Percentiles rank a stretch among this genome's conserved stretches.
Conservation (phyloP, 805 yeast species). For the Deakozyma indianensis region DNA sequence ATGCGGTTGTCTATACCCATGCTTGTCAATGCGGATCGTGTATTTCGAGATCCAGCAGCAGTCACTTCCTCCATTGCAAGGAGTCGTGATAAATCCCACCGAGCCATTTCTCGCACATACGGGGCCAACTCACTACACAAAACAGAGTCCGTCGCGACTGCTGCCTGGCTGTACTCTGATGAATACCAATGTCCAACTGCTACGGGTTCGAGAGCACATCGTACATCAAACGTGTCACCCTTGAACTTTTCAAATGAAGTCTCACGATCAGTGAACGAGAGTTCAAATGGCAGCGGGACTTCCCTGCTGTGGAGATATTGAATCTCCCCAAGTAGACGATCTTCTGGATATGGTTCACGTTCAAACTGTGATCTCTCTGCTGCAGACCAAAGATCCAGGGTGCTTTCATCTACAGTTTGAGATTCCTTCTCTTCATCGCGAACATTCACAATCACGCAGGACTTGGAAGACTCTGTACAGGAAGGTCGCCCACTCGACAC, state of each 20-base stretch:
- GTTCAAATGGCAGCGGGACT: neutral
- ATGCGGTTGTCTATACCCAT: slow-evolving; percentile 9
- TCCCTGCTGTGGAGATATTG: slow-evolving; percentile 5
- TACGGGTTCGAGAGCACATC: neutral
- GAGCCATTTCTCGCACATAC: slow-evolving; percentile 11
- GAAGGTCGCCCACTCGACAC: neutral
- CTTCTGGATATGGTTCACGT: neutral
- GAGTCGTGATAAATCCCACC: slow-evolving; percentile 2
- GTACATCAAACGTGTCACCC: neutral
- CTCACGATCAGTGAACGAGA: neutral
- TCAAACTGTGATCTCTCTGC: neutral
- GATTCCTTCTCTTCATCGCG: neutral
- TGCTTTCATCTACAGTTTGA: neutral
- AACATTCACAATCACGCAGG: neutral
- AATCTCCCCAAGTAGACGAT: neutral
- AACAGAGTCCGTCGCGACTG: neutral
- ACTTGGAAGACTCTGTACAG: neutral
- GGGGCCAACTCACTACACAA: slow-evolving; percentile 12
- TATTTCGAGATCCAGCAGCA: slow-evolving; percentile 4
- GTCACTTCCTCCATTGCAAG: slow-evolving; percentile 2
- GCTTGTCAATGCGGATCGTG: slow-evolving; percentile 9
- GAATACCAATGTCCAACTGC: neutral
- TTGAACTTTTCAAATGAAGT: neutral
- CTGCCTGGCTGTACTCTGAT: neutral
- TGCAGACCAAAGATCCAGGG: neutral